These are phyloP conservation scores for Chytridium lagenaria DNA, from an alignment of 371 early-diverging fungal species.

Conservation along the genomic window DNA sequence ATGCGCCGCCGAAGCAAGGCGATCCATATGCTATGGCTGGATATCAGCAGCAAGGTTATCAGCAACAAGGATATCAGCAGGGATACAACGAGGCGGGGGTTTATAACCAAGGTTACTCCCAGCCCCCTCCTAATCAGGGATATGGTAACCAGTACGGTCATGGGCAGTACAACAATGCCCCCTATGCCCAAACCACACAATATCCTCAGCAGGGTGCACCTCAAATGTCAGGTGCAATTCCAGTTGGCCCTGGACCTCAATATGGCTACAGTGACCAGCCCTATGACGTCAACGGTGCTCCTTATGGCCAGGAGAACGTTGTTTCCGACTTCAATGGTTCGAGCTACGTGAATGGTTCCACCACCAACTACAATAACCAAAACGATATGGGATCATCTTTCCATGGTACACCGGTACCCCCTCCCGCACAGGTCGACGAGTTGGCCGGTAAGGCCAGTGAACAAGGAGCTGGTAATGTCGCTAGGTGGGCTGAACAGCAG, in stretches of 20 bases:
- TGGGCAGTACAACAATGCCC: not conserved
- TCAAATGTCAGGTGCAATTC: not conserved
- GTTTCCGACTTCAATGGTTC: not conserved
- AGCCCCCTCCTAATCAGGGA: not conserved
- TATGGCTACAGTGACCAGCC: not conserved
- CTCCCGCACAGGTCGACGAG: not conserved
- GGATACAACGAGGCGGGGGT: too few relatives aligned
- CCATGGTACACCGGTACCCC: not conserved
- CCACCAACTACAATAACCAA: constrained; percentile 2
- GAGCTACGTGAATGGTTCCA: not conserved
- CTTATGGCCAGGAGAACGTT: not conserved
- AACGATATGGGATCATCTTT: not conserved
- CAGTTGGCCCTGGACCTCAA: not conserved
- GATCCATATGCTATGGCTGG: constrained; percentile 19
- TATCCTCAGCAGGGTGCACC: not conserved
- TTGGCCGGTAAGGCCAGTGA: not conserved
- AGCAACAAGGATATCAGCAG: too few relatives aligned
- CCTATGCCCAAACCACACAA: not conserved
- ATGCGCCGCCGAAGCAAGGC: not conserved
- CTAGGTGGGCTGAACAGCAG: constrained; percentile 22
- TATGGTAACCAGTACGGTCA: not conserved
- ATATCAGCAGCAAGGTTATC: constrained; percentile 7
- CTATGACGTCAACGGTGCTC: constrained; percentile 6
- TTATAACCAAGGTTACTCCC: not conserved
- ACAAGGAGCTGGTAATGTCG: constrained; percentile 20